phyloP scores from a whole-genome alignment of 1,284 basidiomycete species.

The Marasmius sp. region DNA sequence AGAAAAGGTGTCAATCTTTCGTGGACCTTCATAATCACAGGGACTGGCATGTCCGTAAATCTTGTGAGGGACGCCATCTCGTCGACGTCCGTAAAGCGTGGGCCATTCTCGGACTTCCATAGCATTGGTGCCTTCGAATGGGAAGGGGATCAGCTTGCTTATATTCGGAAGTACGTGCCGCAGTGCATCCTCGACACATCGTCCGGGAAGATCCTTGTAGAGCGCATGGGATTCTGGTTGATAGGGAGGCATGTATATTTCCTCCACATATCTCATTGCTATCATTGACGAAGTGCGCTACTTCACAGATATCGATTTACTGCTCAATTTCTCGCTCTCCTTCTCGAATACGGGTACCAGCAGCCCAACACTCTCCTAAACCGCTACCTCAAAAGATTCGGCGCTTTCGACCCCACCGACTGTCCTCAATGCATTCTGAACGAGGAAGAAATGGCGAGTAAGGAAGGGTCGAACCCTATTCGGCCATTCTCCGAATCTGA shows the following conservation, averaged over 20 bases:
- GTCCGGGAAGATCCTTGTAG: not conserved
- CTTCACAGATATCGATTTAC: constrained; percentile 7
- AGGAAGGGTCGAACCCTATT: not conserved
- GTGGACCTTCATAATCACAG: constrained; percentile 2
- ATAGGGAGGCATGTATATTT: not conserved
- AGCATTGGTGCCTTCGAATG: not conserved
- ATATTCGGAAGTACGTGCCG: not conserved
- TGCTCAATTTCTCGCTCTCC: constrained; percentile 1
- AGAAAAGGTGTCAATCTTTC: too few relatives aligned
- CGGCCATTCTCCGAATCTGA: not conserved
- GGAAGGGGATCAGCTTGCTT: not conserved
- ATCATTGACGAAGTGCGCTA: too few relatives aligned
- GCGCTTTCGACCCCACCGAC: not conserved
- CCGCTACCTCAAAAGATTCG: not conserved
- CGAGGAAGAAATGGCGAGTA: not conserved
- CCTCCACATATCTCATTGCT: too few relatives aligned
- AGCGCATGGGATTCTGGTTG: not conserved
- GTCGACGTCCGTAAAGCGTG: not conserved
- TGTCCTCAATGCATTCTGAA: not conserved
- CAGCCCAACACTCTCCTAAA: constrained; percentile 1
- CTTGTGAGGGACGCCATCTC: not conserved
- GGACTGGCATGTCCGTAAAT: constrained; percentile 1
- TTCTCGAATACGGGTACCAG: constrained; percentile 1
- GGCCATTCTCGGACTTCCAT: not conserved
- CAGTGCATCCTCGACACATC: not conserved